Base-by-base conservation (phyloP, 2,329 filamentous ascomycete species). In the Chaetomiaceae sp. region DNA sequence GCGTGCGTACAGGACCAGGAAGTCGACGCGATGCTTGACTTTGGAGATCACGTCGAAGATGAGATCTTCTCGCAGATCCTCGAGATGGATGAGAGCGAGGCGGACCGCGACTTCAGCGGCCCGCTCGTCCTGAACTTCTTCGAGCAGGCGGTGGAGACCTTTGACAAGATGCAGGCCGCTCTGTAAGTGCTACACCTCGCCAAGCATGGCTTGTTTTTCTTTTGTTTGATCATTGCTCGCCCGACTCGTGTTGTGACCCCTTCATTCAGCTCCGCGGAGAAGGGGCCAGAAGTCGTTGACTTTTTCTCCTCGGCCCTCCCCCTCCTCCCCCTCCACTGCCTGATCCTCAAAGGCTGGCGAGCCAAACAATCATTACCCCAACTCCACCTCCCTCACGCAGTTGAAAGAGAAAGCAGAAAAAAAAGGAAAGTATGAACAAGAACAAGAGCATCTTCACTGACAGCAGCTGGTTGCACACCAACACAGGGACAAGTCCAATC, bases 31-130 rank as follows among this genome's bases (percentile, higher is more conserved):
- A 68, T 82, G 62, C 74, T 76, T 53, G 81, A 87, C 54, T 81
- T 89, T 58, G 83, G 82, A 53, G 87, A 93, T 58, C 77, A 78
- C 65, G 84, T 99, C 70, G 92, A 97, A 68, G 72, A 76, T 55
- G 67, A 70, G 49, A 95, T 90, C 50, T 99, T 99, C 63, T 83
- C 85, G 62, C 93, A 97, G 75, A 97, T 99, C 67, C 81, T 97
- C 56, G 93, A 97, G 70, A 96, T 99, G 92, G 93, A 99, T 68
- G 93, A 97, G 58, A 87, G 88, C 58, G 86, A 88, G 59, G 81
- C 84, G 10, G 87, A 92, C 57, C 79, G 84, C 61, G 89, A 96
- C 43, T 97, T 97, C 76, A 95, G 87, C 72, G 81, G 77, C 62
- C 85, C 86, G 54, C 91, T 99, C 59, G 91, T 97, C 43, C 86